A percentile compares a stretch with the other conserved stretches of the same genome.
These are phyloP conservation scores for Globisporangium lucens DNA, from an alignment of 352 stramenopile genomes.

Conservation along the genomic window DNA sequence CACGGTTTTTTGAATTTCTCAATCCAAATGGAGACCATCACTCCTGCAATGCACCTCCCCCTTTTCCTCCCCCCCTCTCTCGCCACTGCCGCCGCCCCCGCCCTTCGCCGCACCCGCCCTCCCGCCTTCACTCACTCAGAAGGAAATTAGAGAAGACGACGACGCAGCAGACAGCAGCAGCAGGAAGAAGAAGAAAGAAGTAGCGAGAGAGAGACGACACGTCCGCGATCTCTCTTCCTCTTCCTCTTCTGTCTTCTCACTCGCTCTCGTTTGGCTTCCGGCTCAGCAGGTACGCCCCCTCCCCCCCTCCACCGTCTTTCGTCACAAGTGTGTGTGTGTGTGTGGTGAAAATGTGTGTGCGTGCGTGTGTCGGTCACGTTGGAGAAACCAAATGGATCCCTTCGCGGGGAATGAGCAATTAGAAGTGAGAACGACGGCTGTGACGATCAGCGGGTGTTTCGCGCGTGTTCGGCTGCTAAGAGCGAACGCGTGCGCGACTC, in stretches of 20 bases:
- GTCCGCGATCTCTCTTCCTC: not conserved
- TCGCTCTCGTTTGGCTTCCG: too few species aligned
- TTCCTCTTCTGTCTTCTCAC: not conserved
- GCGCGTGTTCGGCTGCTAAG: not conserved
- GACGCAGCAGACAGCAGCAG: slow-evolving; percentile 6
- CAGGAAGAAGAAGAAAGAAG: not conserved
- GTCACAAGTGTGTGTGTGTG: too few species aligned
- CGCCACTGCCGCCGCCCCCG: slow-evolving; percentile 3
- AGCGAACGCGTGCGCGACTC: not conserved
- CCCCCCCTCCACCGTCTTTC: not conserved
- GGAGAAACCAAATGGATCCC: not conserved
- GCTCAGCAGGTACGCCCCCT: not conserved
- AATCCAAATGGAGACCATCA: slow-evolving; percentile 29
- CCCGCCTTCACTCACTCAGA: slow-evolving; percentile 8
- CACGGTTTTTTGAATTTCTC: slow-evolving; percentile 37
- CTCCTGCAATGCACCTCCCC: slow-evolving; percentile 13
- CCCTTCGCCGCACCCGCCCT: not conserved
- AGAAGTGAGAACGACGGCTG: not conserved
- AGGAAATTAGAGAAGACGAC: slow-evolving; percentile 17
- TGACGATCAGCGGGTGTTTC: not conserved
- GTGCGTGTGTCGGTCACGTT: not conserved
- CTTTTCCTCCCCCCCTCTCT: slow-evolving; percentile 20
- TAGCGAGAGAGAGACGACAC: not conserved
- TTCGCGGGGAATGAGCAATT: not conserved
- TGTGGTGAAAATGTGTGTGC: not conserved